Percentiles rank a stretch among this genome's conserved stretches.
Conservation (phyloP, 208 protist species). For the Strigomonas culicis region DNA sequence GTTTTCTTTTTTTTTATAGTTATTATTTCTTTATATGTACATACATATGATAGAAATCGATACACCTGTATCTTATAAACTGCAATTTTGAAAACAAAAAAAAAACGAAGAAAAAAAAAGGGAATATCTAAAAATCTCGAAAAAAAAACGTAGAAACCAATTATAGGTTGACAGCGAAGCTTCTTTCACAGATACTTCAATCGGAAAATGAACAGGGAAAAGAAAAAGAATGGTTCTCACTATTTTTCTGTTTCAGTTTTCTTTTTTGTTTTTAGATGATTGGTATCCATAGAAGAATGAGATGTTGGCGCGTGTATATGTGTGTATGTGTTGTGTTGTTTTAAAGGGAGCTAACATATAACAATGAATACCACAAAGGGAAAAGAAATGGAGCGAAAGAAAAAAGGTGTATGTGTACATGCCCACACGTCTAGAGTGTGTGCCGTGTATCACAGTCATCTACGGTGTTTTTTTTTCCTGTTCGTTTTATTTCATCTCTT, state of each 20-base stretch:
- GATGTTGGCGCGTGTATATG: neutral
- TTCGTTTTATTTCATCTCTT: neutral
- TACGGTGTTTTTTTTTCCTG: constrained; percentile 16
- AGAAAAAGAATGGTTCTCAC: too few relatives aligned
- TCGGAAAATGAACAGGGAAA: too few relatives aligned
- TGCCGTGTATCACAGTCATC: neutral
- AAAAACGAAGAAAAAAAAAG: constrained; percentile 18
- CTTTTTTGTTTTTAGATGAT: too few relatives aligned
- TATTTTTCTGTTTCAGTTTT: too few relatives aligned
- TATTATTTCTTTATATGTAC: constrained; percentile 7
- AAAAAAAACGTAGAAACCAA: constrained; percentile 23
- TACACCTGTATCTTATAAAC: constrained; percentile 10
- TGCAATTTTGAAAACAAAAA: constrained; percentile 4
- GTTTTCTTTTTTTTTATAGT: constrained; percentile 7
- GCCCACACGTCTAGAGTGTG: neutral
- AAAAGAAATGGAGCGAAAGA: constrained; percentile 8
- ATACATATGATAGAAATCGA: constrained; percentile 4
- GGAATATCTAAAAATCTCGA: constrained; percentile 4
- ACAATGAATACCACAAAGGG: constrained; percentile 10
- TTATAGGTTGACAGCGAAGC: neutral
- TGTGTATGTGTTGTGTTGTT: neutral
- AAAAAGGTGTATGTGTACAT: constrained; percentile 5
- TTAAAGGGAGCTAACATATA: neutral
- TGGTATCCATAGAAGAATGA: too few relatives aligned
- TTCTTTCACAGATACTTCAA: too few relatives aligned